Percentiles rank a stretch among this genome's conserved stretches.
These are phyloP conservation scores for Plasmodium reichenowi DNA, from an alignment of 169 alveolate genomes.

Conservation along the genomic window DNA sequence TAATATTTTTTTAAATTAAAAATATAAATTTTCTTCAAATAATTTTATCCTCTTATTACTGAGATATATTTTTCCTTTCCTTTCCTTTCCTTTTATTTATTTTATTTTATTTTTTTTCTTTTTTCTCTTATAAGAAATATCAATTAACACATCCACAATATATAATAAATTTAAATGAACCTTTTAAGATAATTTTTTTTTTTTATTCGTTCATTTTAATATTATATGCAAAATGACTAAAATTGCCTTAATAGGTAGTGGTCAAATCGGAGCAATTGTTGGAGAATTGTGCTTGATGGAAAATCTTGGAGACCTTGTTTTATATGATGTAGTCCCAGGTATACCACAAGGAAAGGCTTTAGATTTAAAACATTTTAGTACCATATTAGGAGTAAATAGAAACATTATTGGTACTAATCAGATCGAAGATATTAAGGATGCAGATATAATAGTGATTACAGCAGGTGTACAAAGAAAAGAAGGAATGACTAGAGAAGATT, in stretches of 20 bases:
- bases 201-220: too few species aligned
- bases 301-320: conserved; percentile 86
- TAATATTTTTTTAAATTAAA: too few species aligned
- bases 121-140: too few species aligned
- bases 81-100: too few species aligned
- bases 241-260: conserved; percentile 87
- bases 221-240: conserved; percentile 69
- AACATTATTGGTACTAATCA: conserved; percentile 83
- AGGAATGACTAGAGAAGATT: conserved; percentile 89
- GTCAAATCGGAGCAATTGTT: conserved; percentile 88
- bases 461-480: conserved; percentile 89
- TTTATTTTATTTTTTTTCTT: too few species aligned
- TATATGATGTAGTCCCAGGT: conserved; percentile 87
- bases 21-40: too few species aligned
- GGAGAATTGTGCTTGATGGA: conserved; percentile 85
- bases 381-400: conserved; percentile 80
- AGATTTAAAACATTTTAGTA: conserved; percentile 85
- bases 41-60: too few species aligned
- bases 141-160: too few species aligned
- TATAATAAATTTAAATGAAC: too few species aligned
- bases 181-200: too few species aligned
- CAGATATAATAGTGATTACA: conserved; percentile 89
- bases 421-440: conserved; percentile 81
- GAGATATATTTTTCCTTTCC: too few species aligned
- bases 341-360: conserved; percentile 86